Base-by-base conservation (phyloP, 192 early-diverging fungal species). In the Linnemannia zychae region DNA sequence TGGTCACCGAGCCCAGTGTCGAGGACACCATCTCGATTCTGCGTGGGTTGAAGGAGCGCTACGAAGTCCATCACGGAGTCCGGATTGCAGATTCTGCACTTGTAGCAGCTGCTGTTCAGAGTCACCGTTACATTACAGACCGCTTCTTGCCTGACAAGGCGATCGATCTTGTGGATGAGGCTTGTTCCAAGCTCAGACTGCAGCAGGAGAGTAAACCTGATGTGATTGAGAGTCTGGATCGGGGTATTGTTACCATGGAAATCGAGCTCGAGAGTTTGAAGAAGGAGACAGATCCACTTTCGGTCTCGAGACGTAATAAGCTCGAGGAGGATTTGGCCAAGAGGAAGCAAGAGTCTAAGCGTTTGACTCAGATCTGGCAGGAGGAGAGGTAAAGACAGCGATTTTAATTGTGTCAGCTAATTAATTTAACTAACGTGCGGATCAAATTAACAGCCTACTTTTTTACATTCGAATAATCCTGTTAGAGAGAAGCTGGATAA, bases 191-290 rank as follows among this genome's bases (percentile, higher is more conserved):
- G 78, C 88, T 96, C 68, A 82, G 94, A 69, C 88, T 94, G 12
- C 94, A 96, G 76, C 94, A 95, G 75, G 95, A 95, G 78, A 94
- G 93, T 87, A 94, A 95, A 74, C 95, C 95, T 7, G 95, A 96
- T 76, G 89, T 88, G 11, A 90, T 96, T 44, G 95, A 95, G 81
- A 93, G 91, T 71, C 81, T 94, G 38, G 95, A 95, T 37, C 90
- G 95, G 37, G 87, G 92, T 53, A 94, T 95, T 38, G 93, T 96
- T 77, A 95, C 94, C 12, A 88, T 95, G 40, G 91, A 94, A 68
- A 96, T 96, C 34, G 95, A 96, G 81, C 87, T 96, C 4, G 95
- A 95, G 77, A 94, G 92, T 44, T 87, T 96, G 63, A 92, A 92
- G 36, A 96, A 96, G 77, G 95, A 96, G 72, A 93, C 91, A 13